Evolutionary conservation across 805 yeast species (phyloP), one percentile per base, ranked within the genome.

Genomic region (Kuraishia piskuri): DNA sequence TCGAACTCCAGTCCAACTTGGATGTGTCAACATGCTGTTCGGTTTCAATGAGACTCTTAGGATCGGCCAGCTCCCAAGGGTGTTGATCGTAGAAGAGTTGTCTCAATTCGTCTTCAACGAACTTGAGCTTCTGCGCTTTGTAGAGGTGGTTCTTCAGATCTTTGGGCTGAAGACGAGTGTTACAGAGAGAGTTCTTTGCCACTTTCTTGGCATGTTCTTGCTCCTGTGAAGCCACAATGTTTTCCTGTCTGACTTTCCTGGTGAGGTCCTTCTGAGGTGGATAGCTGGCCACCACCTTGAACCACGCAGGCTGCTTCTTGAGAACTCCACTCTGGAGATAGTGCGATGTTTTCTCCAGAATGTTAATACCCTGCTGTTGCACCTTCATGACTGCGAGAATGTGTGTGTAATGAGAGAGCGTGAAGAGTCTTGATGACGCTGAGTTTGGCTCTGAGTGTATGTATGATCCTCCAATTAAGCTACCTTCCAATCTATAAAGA

Each of bases 51-150:
- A 94, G 70, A 25, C 82, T 76, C 65, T 88, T 88, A 14, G 98
- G 97, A 60, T 96, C 80, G 1, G 98, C 89, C 52, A 91, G 74
- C 70, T 94, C 99, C 99, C 99, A 94, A 6, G 99, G 99, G 69
- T 94, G 99, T 66, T 91, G 97, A 55, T 83, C 82, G 68, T 85
- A 92, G 64, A 94, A 94, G 22, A 87, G 74, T 49, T 79, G 76
- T 72, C 99, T 82, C 60, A 94, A 70, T 61, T 85, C 82, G 69
- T 94, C 99, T 68, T 92, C 94, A 52, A 82, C 67, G 59, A 78
- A 85, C 54, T 67, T 68, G 62, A 88, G 70, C 57, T 77, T 75
- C 46, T 80, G 79, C 10, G 86, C 76, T 58, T 74, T 70, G 59
- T 75, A 74, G 17, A 84, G 71, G 54, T 74, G 73, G 49, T 70